Base-by-base conservation (phyloP, 202 grass and related monocot species). In the Cymbopogon flexuosus region DNA sequence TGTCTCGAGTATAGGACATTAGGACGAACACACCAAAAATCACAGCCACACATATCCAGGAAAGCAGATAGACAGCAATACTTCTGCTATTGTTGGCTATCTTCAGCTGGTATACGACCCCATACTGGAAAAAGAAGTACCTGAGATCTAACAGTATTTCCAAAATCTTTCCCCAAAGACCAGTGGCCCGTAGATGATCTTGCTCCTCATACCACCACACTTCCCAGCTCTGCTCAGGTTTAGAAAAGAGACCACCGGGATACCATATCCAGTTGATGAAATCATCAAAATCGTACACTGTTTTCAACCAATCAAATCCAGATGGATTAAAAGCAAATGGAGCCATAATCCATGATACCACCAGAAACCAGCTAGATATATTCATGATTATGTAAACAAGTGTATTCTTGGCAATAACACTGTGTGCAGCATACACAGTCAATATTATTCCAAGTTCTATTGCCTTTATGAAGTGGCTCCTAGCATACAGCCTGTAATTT, bases 231-330 rank as follows among this genome's bases (percentile, higher is more conserved):
- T 93, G 87, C 49, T 97, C 94, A 78, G 94, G 76, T 76, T 88
- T 97, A 72, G 82, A 81, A 88, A 91, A 97, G 40, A 93, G 87
- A 88, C 83, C 35, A 56, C 89, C 82, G 10, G 87, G 87, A 84
- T 64, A 90, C 94, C 94, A 93, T 69, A 97, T 97, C 94, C 94
- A 97, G 89, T 61, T 97, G 85, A 97, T 97, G 74, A 97, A 97
- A 52, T 90, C 94, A 3, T 97, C 94, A 54, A 93, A 92, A 77
- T 93, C 94, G 77, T 97, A 97, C 43, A 97, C 94, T 2, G 94
- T 97, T 88, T 97, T 97, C 69, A 97, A 87, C 94, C 94, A 97
- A 83, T 97, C 94, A 84, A 97, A 97, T 29, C 94, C 94, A 47
- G 91, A 97, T 2, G 94, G 94, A 73, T 97, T 97, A 70, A 97